Conservation (phyloP, 1,284 basidiomycete genomes). For the Ceratobasidium sp. region DNA sequence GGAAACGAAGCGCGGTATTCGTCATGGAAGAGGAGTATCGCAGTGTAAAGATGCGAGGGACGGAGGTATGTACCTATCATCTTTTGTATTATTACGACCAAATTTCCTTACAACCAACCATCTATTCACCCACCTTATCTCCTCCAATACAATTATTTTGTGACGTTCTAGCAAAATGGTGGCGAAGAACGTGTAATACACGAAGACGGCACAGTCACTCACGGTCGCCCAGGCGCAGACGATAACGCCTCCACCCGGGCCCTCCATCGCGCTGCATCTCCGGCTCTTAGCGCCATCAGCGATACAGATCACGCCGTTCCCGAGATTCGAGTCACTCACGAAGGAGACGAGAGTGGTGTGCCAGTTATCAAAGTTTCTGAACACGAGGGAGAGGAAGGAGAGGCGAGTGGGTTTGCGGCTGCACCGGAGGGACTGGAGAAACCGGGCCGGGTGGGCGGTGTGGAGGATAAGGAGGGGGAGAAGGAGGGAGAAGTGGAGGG, state of each 20-base stretch:
- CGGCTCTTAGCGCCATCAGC: constrained; percentile 24
- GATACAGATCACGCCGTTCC: constrained; percentile 50
- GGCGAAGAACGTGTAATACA: constrained; percentile 61
- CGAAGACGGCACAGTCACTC: constrained; percentile 66
- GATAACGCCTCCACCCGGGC: constrained; percentile 82
- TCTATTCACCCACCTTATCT: too few relatives aligned
- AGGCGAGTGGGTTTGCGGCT: constrained; percentile 52
- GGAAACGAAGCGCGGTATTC: constrained; percentile 93
- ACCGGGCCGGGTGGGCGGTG: constrained; percentile 72
- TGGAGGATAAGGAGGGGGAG: constrained; percentile 54
- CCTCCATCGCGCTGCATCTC: constrained; percentile 7
- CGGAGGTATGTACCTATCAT: constrained; percentile 2
- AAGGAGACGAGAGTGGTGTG: constrained; percentile 62
- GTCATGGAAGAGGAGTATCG: constrained; percentile 99
- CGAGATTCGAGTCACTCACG: constrained; percentile 53
- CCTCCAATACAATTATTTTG: background rate
- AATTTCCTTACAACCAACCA: background rate
- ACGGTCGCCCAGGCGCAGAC: constrained; percentile 59
- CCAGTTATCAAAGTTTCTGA: constrained; percentile 91
- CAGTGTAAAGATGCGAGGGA: constrained; percentile 55
- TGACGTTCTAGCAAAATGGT: constrained; percentile 54
- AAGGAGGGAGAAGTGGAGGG: constrained; percentile 51
- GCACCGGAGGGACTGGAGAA: constrained; percentile 63
- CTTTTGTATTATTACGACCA: too few relatives aligned
- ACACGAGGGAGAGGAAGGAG: constrained; percentile 57